Evolutionary conservation across 2,329 filamentous ascomycete genomes (phyloP), one percentile per base, ranked within the genome.

Genomic region (Epicoccum nigrum): DNA sequence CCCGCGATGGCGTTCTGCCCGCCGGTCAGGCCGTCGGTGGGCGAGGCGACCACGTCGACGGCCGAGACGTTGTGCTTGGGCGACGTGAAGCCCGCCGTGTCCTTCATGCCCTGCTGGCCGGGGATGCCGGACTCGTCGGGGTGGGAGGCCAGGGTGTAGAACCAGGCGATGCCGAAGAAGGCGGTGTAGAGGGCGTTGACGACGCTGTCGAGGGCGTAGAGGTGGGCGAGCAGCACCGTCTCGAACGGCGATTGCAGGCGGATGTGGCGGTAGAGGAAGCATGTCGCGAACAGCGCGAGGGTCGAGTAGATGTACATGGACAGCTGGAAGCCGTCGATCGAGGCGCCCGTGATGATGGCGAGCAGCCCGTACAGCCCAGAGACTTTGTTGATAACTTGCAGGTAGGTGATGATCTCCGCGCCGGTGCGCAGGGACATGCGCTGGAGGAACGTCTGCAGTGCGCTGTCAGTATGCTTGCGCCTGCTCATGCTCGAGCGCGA

Each of bases 291-390:
- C 58, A 96, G 84, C 21, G 89, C 83, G 56, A 84, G 64, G 55
- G 94, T 81, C 20, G 89, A 94, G 81, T 96, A 96, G 40, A 96
- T 81, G 80, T 96, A 97, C 81, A 95, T 94, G 51, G 88, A 89
- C 50, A 96, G 82, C 74, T 97, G 93, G 19, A 94, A 82, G 23
- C 86, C 81, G 45, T 90, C 92, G 56, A 96, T 85, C 62, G 87
- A 81, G 74, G 90, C 92, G 70, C 93, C 93, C 19, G 92, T 96
- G 59, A 96, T 80, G 62, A 96, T 83, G 52, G 92, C 92, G 62
- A 97, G 86, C 34, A 97, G 81, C 59, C 92, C 92, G 75, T 96
- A 97, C 62, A 96, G 81, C 51, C 92, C 92, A 41, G 90, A 93
- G 61, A 92, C 84, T 75, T 96, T 96, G 81, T 97, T 97, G 77